Evolutionary conservation across 164 flowering plant species (phyloP), one percentile per base, ranked within the genome.

Genomic region (Aristolochia contorta): DNA sequence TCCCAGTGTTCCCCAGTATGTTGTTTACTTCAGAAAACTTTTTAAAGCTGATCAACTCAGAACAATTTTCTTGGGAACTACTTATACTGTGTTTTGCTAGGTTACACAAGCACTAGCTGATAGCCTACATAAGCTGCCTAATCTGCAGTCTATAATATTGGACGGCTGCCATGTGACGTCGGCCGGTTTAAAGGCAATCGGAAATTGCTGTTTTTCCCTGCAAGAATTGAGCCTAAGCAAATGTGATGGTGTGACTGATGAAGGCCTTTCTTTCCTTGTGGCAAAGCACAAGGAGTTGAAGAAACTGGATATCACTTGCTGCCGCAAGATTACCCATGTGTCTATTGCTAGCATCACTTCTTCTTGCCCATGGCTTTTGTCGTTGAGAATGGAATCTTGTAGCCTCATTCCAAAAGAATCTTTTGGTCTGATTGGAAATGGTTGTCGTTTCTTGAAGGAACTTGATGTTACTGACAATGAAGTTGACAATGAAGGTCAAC

Each of bases 311-410:
- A 78, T 91, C 64, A 89, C 97, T 12, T 91, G 97, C 66, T 91
- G 97, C 67, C 84, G 87, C 61, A 76, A 74, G 74, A 84, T 91
- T 71, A 84, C 96, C 52, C 75, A 74, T 56, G 73, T 72, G 25
- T 85, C 97, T 12, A 64, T 89, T 47, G 79, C 78, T 27, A 78
- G 75, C 52, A 77, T 91, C 37, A 73, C 94, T 51, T 75, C 65
- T 64, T 86, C 89, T 27, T 91, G 97, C 75, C 58, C 74, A 30
- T 61, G 64, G 43, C 87, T 91, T 18, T 71, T 78, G 58, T 83
- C 94, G 18, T 84, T 91, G 23, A 83, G 63, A 66, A 91, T 91
- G 97, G 97, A 91, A 63, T 86, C 94, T 0, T 91, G 97, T 70
- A 67, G 80, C 49, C 71, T 80, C 21, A 81, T 91, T 59, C 60